phyloP scores from a whole-genome alignment of 352 stramenopile genomes.

The Phytophthora vignae region DNA sequence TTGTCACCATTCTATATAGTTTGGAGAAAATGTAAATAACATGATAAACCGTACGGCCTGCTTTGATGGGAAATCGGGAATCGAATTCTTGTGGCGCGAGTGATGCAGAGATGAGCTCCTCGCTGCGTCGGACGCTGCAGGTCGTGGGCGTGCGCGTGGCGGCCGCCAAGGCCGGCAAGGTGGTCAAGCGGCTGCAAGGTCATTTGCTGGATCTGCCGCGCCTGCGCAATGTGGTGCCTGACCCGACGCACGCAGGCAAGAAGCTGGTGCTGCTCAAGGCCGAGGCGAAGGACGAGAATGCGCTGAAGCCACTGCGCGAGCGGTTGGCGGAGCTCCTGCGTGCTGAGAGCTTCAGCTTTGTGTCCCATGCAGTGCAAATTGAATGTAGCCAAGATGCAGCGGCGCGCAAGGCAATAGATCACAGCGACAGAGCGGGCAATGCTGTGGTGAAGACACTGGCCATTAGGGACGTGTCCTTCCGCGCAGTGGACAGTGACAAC shows the following conservation, averaged over 20 bases:
- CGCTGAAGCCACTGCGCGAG: constrained; percentile 46
- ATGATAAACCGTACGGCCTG: too few relatives aligned
- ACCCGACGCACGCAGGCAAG: constrained; percentile 42
- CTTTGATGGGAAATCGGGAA: too few relatives aligned
- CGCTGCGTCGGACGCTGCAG: constrained; percentile 63
- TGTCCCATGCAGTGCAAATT: constrained; percentile 59
- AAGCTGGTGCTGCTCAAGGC: constrained; percentile 73
- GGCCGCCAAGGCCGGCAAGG: constrained; percentile 70
- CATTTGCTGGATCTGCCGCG: constrained; percentile 65
- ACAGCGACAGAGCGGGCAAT: not conserved
- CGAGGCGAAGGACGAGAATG: constrained; percentile 46
- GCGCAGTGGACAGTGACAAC: constrained; percentile 62
- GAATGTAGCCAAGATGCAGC: constrained; percentile 30
- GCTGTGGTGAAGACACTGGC: constrained; percentile 3
- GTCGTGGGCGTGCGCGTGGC: constrained; percentile 72
- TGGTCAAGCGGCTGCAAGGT: constrained; percentile 65
- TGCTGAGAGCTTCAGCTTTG: constrained; percentile 53
- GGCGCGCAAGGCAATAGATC: not conserved
- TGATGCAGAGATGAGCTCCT: constrained; percentile 18
- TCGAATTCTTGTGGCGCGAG: constrained; percentile 40
- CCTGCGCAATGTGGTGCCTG: constrained; percentile 69
- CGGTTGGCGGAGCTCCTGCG: constrained; percentile 52
- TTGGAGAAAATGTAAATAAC: too few relatives aligned
- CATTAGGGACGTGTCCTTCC: constrained; percentile 48
- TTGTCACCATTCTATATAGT: too few relatives aligned